A percentile compares a stretch with the other conserved stretches of the same genome.
phyloP scores from a whole-genome alignment of 2,329 filamentous ascomycete genomes.

The Ilyonectria mors-panacis region DNA sequence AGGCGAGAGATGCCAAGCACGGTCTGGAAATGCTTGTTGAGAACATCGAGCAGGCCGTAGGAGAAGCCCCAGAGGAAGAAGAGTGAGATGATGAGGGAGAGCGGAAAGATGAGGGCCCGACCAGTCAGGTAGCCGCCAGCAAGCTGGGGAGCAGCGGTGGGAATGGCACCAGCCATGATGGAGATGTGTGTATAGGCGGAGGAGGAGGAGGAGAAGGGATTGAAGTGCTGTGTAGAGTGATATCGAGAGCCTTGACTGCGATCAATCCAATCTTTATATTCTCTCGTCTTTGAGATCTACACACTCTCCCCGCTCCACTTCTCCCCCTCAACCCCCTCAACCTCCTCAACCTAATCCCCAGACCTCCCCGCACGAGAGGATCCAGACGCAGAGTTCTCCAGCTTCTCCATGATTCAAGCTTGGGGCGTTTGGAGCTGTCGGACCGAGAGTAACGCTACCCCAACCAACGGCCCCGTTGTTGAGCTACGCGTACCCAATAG shows the following conservation, averaged over 20 bases:
- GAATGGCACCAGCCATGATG: slow-evolving; percentile 45
- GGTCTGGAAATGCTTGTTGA: slow-evolving; percentile 66
- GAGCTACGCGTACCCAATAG: background rate
- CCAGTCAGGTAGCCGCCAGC: slow-evolving; percentile 45
- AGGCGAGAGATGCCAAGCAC: slow-evolving; percentile 60
- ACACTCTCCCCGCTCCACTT: background rate
- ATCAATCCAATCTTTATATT: slow-evolving; percentile 21
- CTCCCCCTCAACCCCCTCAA: background rate
- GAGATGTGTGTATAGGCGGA: background rate
- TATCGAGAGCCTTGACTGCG: background rate
- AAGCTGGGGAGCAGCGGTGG: slow-evolving; percentile 40
- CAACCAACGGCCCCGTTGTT: background rate
- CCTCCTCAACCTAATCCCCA: slow-evolving; percentile 1
- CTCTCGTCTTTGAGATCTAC: background rate
- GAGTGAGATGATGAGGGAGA: slow-evolving; percentile 68
- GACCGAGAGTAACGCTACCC: background rate
- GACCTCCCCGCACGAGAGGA: slow-evolving; percentile 1
- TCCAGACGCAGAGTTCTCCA: slow-evolving; percentile 11
- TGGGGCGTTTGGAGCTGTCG: background rate
- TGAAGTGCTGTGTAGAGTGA: slow-evolving; percentile 3
- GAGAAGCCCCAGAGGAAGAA: slow-evolving; percentile 65
- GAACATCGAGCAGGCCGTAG: slow-evolving; percentile 62
- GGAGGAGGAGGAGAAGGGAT: slow-evolving; percentile 4
- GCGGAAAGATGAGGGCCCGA: slow-evolving; percentile 66
- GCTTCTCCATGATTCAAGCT: slow-evolving; percentile 4